Conservation (phyloP, 805 yeast genomes). For the Nakazawaea holstii region DNA sequence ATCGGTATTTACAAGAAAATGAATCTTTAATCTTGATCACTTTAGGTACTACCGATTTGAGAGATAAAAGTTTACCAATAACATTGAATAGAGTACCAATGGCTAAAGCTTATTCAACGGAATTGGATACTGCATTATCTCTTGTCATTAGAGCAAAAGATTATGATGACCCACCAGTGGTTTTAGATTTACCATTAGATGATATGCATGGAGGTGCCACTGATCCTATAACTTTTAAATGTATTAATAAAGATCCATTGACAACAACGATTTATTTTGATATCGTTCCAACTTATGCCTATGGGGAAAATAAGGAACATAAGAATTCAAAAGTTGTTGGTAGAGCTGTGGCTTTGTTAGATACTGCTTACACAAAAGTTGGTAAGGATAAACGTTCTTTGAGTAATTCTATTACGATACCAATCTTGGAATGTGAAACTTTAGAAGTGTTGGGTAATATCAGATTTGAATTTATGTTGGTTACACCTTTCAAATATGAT, state of each 20-base stretch:
- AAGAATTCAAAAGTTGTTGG: conserved; percentile 50
- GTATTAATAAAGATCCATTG: conserved; percentile 40
- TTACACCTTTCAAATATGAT: conserved; percentile 69
- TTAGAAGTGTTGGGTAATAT: conserved; percentile 74
- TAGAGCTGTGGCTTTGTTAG: conserved; percentile 74
- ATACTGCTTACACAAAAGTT: conserved; percentile 56
- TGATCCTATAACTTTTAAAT: conserved; percentile 71
- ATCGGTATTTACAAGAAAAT: conserved; percentile 55
- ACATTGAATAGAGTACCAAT: conserved; percentile 70
- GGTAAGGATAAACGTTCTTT: conserved; percentile 66
- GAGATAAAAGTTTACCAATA: conserved; percentile 55
- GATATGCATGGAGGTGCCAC: conserved; percentile 65
- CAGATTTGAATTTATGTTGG: conserved; percentile 67
- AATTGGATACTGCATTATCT: conserved; percentile 83
- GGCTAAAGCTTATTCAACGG: conserved; percentile 72
- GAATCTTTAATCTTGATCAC: conserved; percentile 77
- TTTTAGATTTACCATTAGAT: conserved; percentile 77
- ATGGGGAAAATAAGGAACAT: conserved; percentile 21
- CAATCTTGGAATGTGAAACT: conserved; percentile 67
- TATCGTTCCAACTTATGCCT: conserved; percentile 81
- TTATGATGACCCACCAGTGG: conserved; percentile 48
- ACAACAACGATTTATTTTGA: conserved; percentile 70
- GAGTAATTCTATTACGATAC: conserved; percentile 60
- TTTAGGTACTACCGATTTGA: conserved; percentile 77
- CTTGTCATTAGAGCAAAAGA: conserved; percentile 49